Evolutionary conservation across 2,329 filamentous ascomycete genomes (phyloP), one percentile per base, ranked within the genome.

Genomic region (Beauveria caledonica): DNA sequence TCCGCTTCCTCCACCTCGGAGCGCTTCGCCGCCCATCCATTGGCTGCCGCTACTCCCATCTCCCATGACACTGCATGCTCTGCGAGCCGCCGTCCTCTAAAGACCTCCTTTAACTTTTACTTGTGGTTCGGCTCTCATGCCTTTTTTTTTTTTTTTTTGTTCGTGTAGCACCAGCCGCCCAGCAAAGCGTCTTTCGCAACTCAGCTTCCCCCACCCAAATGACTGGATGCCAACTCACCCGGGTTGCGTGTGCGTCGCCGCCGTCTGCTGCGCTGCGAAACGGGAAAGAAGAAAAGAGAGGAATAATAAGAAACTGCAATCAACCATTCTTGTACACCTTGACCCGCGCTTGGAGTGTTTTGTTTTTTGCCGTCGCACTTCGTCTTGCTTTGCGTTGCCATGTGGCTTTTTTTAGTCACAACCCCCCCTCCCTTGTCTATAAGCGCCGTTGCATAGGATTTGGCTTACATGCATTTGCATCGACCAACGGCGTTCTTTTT

Each of bases 71-170:
- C 55, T 7, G 36, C 55, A 58, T 58, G 15, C 4, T 17, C 39
- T 17, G 33, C 50, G 23, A 58, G 55, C 45, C 55, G 55, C 55
- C 55, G 55, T n/a, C 55, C 42, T 58, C 23, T 42, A 33, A 42
- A 6, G 13, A 33, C 29, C 29, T 17, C 44, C 10, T 23, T 23
- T 8, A 27, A 3, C 29, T 33, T 33, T 36, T 21, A 33, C 23
- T 50, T 21, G 23, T n/a, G 9, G 13, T 27, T 33, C 19, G 21
- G 33, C 25, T 25, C 40, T 15, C 23, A 50, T 17, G 33, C 44
- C 11, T 9, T 40, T 11, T 25, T 15, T 29, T 39, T 17, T 5
- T 17, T 17, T 9, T n/a, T 13, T 11, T 15, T 1, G 40, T 42
- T 36, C 19, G 23, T 49, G 45, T 40, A 40, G 15, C 15, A 56